A percentile compares a stretch with the other conserved stretches of the same genome.
These are phyloP conservation scores for Sphagnum fallax DNA, from an alignment of 228 moss, liverwort and hornwort genomes.

Conservation along the genomic window DNA sequence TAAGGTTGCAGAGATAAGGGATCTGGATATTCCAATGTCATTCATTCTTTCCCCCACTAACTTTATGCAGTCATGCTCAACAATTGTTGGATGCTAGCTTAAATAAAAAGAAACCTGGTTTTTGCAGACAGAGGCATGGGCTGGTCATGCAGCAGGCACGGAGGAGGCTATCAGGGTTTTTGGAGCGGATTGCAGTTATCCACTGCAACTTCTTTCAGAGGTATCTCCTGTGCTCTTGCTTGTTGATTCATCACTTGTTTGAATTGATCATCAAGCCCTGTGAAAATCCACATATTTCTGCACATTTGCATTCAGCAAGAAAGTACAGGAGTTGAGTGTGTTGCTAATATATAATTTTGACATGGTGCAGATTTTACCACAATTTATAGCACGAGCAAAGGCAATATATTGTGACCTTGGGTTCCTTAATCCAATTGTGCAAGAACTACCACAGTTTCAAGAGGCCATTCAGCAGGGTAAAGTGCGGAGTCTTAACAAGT, in stretches of 20 bases:
- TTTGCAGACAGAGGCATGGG: constrained; percentile 85
- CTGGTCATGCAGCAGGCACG: constrained; percentile 76
- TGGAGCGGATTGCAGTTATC: constrained; percentile 58
- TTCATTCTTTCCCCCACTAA: no score
- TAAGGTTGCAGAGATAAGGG: no score
- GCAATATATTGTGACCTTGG: constrained; percentile 56
- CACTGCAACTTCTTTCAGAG: constrained; percentile 51
- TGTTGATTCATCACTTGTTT: neutral
- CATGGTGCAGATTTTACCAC: constrained; percentile 52
- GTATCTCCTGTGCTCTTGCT: constrained; percentile 17
- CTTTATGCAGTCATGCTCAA: no score
- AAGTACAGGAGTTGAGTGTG: neutral
- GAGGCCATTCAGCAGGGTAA: constrained; percentile 55
- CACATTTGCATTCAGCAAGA: neutral
- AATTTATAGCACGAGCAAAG: constrained; percentile 58
- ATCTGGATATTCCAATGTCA: no score
- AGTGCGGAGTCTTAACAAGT: constrained; percentile 60
- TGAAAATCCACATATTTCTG: neutral
- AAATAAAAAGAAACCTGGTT: neutral
- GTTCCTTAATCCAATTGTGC: constrained; percentile 36
- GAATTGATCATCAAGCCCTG: neutral
- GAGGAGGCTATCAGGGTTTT: constrained; percentile 66
- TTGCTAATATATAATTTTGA: neutral
- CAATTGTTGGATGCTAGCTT: no score
- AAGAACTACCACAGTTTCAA: constrained; percentile 52